Evolutionary conservation across 345 rosid species (phyloP).

Genomic region (Murraya paniculata): DNA sequence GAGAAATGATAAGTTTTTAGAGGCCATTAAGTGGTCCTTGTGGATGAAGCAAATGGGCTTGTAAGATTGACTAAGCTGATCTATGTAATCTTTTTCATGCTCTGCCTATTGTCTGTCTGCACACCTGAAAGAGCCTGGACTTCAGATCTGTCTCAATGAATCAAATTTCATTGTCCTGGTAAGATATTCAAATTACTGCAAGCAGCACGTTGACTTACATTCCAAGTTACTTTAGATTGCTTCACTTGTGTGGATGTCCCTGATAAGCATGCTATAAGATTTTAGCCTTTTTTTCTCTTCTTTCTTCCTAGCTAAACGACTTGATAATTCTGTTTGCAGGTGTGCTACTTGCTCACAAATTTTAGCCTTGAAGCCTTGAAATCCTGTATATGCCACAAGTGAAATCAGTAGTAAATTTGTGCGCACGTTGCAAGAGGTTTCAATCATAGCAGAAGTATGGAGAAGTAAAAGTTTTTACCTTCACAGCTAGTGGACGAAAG

Average conservation of each 20-base stretch:
- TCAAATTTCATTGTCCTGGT: constrained; percentile 2
- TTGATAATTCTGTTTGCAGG: not conserved
- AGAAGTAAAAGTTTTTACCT: not conserved
- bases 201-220: not conserved
- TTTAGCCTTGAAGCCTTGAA: not conserved
- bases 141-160: not conserved
- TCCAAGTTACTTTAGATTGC: not conserved
- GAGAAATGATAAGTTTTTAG: constrained; percentile 74
- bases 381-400: not conserved
- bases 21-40: constrained; percentile 93
- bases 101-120: not conserved
- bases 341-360: not conserved
- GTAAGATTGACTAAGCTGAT: constrained; percentile 16
- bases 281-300: not conserved
- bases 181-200: not conserved
- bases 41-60: constrained; percentile 93
- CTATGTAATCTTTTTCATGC: not conserved
- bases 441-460: not conserved
- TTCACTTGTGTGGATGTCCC: not conserved
- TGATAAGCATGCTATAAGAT: not conserved
- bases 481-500: not conserved
- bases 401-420: not conserved
- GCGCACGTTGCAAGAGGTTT: not conserved
- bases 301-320: not conserved
- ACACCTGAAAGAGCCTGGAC: not conserved